A percentile compares a stretch with the other conserved stretches of the same genome.
Evolutionary conservation across 2,329 filamentous ascomycete genomes (phyloP).

Genomic region (Fusarium sp.): DNA sequence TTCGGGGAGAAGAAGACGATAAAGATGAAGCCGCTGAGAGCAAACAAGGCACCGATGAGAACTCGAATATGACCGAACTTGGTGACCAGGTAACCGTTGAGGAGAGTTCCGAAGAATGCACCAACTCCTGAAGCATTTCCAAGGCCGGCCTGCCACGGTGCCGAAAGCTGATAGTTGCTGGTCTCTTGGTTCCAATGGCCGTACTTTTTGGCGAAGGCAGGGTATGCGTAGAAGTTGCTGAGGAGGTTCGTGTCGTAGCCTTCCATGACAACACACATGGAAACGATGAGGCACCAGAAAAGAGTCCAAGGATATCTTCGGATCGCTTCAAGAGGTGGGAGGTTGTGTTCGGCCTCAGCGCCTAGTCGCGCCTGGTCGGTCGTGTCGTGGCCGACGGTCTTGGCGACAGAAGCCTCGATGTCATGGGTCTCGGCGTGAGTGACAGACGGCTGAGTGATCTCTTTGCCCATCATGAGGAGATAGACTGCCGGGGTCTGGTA

Average conservation of each 20-base stretch:
- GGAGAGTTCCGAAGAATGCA: constrained; percentile 59
- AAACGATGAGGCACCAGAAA: constrained; percentile 52
- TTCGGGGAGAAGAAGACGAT: constrained; percentile 58
- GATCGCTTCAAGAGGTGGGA: constrained; percentile 45
- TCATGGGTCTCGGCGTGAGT: constrained; percentile 23
- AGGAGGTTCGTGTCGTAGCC: constrained; percentile 54
- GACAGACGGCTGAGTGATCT: constrained; percentile 13
- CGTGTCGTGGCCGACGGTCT: constrained; percentile 9
- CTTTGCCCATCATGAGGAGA: constrained; percentile 15
- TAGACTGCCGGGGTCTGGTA: not conserved
- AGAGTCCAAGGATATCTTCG: constrained; percentile 51
- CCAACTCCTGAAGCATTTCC: constrained; percentile 58
- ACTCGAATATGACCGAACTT: constrained; percentile 57
- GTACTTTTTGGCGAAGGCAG: constrained; percentile 44
- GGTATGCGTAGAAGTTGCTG: constrained; percentile 53
- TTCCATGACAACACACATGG: constrained; percentile 57
- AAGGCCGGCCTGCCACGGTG: constrained; percentile 63
- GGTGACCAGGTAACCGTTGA: constrained; percentile 60
- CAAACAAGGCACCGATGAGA: constrained; percentile 55
- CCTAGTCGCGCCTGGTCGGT: constrained; percentile 30
- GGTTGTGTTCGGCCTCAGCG: constrained; percentile 41
- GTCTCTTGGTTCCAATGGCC: constrained; percentile 45
- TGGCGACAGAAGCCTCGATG: constrained; percentile 12
- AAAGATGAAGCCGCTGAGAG: constrained; percentile 57
- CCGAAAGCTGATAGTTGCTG: constrained; percentile 54